Conservation (phyloP, 2,329 filamentous ascomycete species). For the Botrytis byssoidea region DNA sequence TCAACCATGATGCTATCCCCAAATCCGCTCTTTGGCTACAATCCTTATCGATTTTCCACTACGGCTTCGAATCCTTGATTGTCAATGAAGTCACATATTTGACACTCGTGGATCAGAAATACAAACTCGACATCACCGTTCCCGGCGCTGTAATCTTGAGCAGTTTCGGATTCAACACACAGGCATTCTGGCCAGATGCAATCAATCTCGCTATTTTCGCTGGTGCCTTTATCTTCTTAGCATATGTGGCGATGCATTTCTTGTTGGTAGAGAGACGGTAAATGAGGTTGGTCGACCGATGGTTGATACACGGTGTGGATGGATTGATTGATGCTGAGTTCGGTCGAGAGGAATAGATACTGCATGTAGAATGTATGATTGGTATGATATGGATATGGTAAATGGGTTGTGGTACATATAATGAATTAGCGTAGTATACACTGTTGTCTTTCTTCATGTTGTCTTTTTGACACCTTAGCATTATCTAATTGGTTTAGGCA, state of each 20-base stretch:
- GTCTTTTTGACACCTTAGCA: not conserved
- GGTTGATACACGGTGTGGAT: not conserved
- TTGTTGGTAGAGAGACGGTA: slow-evolving; percentile 86
- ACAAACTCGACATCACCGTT: slow-evolving; percentile 93
- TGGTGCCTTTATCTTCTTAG: slow-evolving; percentile 77
- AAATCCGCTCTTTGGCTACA: slow-evolving; percentile 85
- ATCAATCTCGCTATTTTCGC: slow-evolving; percentile 80
- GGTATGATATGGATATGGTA: not conserved
- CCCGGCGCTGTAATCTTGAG: slow-evolving; percentile 92
- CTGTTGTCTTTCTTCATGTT: not conserved
- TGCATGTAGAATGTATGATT: slow-evolving; percentile 8
- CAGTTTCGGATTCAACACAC: slow-evolving; percentile 90
- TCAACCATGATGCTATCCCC: slow-evolving; percentile 94
- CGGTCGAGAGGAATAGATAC: not conserved
- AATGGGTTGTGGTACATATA: slow-evolving; percentile 6
- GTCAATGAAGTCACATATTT: slow-evolving; percentile 95
- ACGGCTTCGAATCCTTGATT: slow-evolving; percentile 92
- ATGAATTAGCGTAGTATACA: slow-evolving; percentile 4
- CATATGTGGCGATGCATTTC: slow-evolving; percentile 90
- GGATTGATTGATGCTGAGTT: not conserved
- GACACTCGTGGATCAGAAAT: slow-evolving; percentile 89
- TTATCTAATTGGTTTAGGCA: not conserved
- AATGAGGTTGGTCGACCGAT: slow-evolving; percentile 20
- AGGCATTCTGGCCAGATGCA: slow-evolving; percentile 81
- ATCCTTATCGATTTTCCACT: slow-evolving; percentile 94